Evolutionary conservation across 768 basidiomycete genomes (phyloP).

Genomic region (Trametes sanguinea): DNA sequence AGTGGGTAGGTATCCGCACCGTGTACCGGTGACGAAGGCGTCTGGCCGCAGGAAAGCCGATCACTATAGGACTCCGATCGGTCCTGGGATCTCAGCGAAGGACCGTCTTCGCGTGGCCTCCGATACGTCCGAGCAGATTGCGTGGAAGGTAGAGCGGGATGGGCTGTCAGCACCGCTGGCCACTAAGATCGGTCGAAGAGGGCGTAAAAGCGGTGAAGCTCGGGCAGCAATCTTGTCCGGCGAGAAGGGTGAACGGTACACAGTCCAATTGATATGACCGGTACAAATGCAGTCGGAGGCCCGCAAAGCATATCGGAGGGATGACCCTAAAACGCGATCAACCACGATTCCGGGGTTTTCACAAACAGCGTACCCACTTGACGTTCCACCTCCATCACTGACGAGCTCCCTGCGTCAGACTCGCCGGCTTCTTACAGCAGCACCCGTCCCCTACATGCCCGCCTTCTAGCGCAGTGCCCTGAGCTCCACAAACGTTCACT

Average conservation of each 20-base stretch:
- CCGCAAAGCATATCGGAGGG: background rate
- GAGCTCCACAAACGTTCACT: background rate
- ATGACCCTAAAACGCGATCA: background rate
- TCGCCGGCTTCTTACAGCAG: background rate
- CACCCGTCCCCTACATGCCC: background rate
- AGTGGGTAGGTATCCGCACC: conserved; percentile 8
- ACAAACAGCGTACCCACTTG: background rate
- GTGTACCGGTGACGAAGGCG: background rate
- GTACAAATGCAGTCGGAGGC: too few relatives aligned
- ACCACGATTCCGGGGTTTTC: background rate
- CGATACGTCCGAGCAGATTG: conserved; percentile 4
- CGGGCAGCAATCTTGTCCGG: background rate
- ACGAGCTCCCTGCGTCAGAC: conserved; percentile 8
- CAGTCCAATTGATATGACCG: too few relatives aligned
- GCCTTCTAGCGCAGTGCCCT: background rate
- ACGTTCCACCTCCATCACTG: background rate
- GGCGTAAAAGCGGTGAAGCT: background rate
- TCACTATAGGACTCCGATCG: background rate
- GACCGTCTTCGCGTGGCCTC: background rate
- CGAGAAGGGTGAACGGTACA: too few relatives aligned
- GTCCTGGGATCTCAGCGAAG: conserved; percentile 11
- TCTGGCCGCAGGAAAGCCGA: background rate
- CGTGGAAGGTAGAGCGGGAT: background rate
- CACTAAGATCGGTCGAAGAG: background rate
- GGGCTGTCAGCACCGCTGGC: background rate